Percentiles rank a stretch among this genome's conserved stretches.
These are phyloP conservation scores for Verticillium nubilum DNA, from an alignment of 2,329 filamentous ascomycete genomes.

Conservation along the genomic window DNA sequence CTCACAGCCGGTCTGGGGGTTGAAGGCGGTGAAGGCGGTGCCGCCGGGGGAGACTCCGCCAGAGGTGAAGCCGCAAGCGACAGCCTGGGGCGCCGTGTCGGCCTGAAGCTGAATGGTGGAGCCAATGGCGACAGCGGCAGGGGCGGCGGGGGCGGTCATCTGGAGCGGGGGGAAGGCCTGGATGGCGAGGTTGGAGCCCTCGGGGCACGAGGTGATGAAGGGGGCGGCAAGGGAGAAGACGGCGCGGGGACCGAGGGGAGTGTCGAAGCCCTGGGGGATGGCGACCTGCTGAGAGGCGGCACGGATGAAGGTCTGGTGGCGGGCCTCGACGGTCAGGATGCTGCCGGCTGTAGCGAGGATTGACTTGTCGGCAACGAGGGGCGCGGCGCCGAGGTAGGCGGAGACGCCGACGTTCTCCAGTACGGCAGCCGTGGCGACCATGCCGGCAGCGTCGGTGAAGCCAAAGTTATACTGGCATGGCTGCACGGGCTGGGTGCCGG, in stretches of 20 bases:
- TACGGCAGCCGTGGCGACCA: constrained; percentile 64
- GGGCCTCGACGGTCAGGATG: constrained; percentile 68
- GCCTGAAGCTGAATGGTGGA: constrained; percentile 42
- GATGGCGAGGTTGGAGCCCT: constrained; percentile 58
- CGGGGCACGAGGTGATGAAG: constrained; percentile 67
- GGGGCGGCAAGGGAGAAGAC: constrained; percentile 69
- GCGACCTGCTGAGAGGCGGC: constrained; percentile 50
- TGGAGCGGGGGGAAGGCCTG: constrained; percentile 54
- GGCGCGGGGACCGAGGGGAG: constrained; percentile 59
- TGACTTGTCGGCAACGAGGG: constrained; percentile 51
- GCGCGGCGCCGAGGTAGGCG: constrained; percentile 68
- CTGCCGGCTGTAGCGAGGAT: constrained; percentile 63
- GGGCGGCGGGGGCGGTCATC: constrained; percentile 40
- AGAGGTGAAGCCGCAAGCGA: constrained; percentile 63
- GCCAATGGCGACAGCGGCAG: constrained; percentile 35
- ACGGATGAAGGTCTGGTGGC: constrained; percentile 70
- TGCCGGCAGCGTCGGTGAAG: constrained; percentile 58
- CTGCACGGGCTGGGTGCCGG: constrained; percentile 59
- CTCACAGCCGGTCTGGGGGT: constrained; percentile 47
- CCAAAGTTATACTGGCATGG: constrained; percentile 69
- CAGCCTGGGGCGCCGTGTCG: constrained; percentile 42
- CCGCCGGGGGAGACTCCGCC: constrained; percentile 50
- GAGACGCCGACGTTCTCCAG: constrained; percentile 70
- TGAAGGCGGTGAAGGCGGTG: constrained; percentile 54
- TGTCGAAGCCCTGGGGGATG: constrained; percentile 65